Percentiles rank a stretch among this genome's conserved stretches.
phyloP scores from a whole-genome alignment of 257 asterid genomes.

The Solanum tarapatanum region DNA sequence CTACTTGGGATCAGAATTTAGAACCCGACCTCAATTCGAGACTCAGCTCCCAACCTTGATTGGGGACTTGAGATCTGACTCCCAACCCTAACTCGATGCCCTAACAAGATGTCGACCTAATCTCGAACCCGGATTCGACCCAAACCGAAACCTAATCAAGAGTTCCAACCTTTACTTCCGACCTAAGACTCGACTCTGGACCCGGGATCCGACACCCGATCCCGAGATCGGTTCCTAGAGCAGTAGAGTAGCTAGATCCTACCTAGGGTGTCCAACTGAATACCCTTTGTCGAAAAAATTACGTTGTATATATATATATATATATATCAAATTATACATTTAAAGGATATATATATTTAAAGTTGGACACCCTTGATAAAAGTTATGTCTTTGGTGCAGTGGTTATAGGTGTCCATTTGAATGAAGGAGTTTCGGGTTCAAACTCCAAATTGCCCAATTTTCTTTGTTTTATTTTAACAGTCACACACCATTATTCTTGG shows the following conservation, averaged over 20 bases:
- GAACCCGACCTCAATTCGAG: not conserved
- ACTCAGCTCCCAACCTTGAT: not conserved
- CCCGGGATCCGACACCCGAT: fast-evolving
- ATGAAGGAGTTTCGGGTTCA: too few species aligned
- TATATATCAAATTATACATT: too few species aligned
- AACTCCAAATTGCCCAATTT: too few species aligned
- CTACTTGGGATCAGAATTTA: not conserved
- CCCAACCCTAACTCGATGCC: not conserved
- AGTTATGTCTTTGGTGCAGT: too few species aligned
- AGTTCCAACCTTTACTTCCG: not conserved
- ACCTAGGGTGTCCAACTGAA: not conserved
- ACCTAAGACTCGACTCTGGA: not conserved
- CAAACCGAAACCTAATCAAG: not conserved
- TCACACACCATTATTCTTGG: too few species aligned
- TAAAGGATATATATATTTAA: too few species aligned
- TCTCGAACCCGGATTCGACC: too few species aligned
- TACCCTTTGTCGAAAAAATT: too few species aligned
- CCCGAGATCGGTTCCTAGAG: not conserved
- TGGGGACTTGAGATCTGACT: not conserved
- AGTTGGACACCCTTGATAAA: too few species aligned
- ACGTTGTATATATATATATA: too few species aligned
- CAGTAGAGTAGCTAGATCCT: not conserved
- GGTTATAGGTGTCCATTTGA: too few species aligned
- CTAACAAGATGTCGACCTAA: not conserved
- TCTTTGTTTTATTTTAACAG: too few species aligned